Conservation (phyloP, 1,284 basidiomycete species). For the Naganishia cerealis region DNA sequence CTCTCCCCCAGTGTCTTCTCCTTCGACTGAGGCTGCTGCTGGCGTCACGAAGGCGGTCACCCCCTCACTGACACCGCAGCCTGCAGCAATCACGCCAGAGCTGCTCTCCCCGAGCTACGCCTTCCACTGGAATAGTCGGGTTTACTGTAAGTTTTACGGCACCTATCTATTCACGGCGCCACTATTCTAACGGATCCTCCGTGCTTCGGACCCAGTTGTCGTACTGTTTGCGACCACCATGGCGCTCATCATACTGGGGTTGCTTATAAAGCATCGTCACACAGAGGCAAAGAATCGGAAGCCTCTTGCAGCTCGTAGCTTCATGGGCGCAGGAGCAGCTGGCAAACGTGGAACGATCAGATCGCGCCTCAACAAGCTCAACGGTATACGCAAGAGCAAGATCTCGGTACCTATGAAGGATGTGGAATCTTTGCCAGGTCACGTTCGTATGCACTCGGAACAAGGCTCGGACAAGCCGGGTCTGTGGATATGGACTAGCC, state of each 20-base stretch:
- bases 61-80: background rate
- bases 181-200: background rate
- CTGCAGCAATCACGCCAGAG: background rate
- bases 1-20: background rate
- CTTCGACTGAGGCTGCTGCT: background rate
- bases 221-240: conserved; percentile 10
- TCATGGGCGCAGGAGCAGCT: background rate
- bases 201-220: background rate
- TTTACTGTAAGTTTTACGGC: background rate
- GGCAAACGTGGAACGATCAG: background rate
- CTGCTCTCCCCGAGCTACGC: background rate
- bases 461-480: background rate
- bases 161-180: too few species aligned
- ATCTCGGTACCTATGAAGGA: background rate
- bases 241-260: conserved; percentile 9
- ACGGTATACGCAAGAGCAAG: conserved; percentile 9
- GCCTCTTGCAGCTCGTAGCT: background rate
- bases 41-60: background rate
- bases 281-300: background rate
- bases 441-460: background rate
- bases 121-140: conserved; percentile 18
- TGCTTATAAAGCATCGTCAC: conserved; percentile 2
- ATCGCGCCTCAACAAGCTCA: background rate
- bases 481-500: background rate
- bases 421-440: background rate